phyloP scores from a whole-genome alignment of 2,329 filamentous ascomycete species.

The Colletotrichum scovillei region DNA sequence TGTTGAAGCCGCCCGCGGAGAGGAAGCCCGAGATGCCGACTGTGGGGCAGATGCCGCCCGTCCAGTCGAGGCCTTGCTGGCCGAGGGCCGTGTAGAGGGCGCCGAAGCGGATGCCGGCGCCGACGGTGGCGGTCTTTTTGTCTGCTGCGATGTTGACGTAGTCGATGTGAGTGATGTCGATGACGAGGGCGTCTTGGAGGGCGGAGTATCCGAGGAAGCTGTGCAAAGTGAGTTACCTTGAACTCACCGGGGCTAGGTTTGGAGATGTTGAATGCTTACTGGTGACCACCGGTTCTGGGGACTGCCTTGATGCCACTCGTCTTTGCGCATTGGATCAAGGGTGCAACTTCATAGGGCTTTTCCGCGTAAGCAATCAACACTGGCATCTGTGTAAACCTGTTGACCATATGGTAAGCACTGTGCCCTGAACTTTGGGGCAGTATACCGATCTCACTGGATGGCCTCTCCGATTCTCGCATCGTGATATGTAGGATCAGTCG shows the following conservation, averaged over 20 bases:
- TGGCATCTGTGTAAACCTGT: not conserved
- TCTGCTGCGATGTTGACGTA: conserved; percentile 28
- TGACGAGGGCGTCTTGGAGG: conserved; percentile 32
- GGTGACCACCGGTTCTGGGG: conserved; percentile 33
- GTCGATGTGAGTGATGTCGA: conserved; percentile 37
- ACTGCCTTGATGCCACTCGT: conserved; percentile 30
- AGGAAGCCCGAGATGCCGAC: conserved; percentile 45
- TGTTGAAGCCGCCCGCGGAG: conserved; percentile 45
- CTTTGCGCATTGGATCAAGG: conserved; percentile 30
- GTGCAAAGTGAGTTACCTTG: not conserved
- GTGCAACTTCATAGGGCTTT: conserved; percentile 25
- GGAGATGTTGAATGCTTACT: conserved; percentile 7
- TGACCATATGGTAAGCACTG: not conserved
- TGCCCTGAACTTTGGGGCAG: too few species aligned
- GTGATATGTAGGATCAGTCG: conserved; percentile 20
- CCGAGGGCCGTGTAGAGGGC: conserved; percentile 35
- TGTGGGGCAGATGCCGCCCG: conserved; percentile 36
- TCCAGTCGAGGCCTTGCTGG: conserved; percentile 25
- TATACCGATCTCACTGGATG: not conserved
- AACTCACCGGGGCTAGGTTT: not conserved
- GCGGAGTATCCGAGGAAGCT: conserved; percentile 25
- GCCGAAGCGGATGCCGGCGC: conserved; percentile 37
- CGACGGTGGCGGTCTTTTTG: conserved; percentile 29
- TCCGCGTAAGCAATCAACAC: conserved; percentile 14
- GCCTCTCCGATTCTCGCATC: not conserved